Percentiles rank a stretch among this genome's conserved stretches.
Conservation (phyloP, 495 filamentous ascomycete species). For the Aspergillus conjunctus region DNA sequence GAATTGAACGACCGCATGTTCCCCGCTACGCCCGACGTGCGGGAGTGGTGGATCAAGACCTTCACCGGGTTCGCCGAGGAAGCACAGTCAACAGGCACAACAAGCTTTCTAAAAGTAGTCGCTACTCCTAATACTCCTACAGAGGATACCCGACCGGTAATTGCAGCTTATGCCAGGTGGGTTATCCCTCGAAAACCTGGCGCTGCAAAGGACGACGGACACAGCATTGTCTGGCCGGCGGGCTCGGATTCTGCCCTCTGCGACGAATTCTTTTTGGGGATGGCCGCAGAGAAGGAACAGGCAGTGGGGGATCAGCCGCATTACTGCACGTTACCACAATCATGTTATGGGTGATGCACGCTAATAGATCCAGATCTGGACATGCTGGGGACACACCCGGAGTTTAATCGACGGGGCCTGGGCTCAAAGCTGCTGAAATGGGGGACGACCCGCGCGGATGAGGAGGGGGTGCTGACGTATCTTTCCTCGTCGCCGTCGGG, state of each 20-base stretch:
- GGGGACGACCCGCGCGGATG: constrained; percentile 15
- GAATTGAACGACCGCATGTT: constrained; percentile 17
- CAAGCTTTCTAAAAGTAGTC: constrained; percentile 10
- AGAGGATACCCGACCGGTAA: not conserved
- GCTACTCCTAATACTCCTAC: not conserved
- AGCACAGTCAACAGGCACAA: not conserved
- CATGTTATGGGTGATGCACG: not conserved
- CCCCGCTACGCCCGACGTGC: constrained; percentile 11
- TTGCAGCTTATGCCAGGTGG: constrained; percentile 20
- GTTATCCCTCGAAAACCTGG: not conserved
- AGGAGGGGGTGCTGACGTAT: constrained; percentile 10
- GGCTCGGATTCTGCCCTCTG: constrained; percentile 17
- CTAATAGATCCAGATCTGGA: constrained; percentile 16
- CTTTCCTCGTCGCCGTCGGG: constrained; percentile 17
- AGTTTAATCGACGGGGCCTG: constrained; percentile 11
- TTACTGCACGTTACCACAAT: constrained; percentile 22
- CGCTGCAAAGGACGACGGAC: not conserved
- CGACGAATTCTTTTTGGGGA: constrained; percentile 5
- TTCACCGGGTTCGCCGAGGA: constrained; percentile 7
- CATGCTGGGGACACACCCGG: constrained; percentile 18
- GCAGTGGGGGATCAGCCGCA: constrained; percentile 11
- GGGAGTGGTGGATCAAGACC: not conserved
- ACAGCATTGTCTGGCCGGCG: constrained; percentile 1
- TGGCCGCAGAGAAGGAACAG: not conserved
- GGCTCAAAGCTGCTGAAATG: constrained; percentile 13